Evolutionary conservation across 129 eudicot species (phyloP).

Genomic region (Oenanthe sinensis): DNA sequence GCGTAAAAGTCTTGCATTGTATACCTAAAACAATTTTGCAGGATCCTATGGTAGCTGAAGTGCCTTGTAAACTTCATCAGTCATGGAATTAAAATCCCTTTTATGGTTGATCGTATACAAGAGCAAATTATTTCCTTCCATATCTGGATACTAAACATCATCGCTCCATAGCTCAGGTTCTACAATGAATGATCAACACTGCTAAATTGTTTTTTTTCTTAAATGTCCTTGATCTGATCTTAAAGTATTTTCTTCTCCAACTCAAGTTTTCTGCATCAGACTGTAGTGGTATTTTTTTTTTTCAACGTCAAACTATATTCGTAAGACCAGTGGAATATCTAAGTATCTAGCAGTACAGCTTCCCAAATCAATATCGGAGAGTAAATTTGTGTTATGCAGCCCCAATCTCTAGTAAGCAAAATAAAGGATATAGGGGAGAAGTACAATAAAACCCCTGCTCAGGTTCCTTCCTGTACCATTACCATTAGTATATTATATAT

Average conservation of each 20-base stretch:
- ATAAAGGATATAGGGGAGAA: too few relatives aligned
- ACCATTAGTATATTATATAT: too few relatives aligned
- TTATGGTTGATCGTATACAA: constrained; percentile 7
- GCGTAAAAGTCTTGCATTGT: constrained; percentile 24
- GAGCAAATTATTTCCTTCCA: constrained; percentile 19
- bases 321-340: too few relatives aligned
- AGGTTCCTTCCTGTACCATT: too few relatives aligned
- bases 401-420: too few relatives aligned
- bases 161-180: not conserved
- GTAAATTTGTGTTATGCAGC: too few relatives aligned
- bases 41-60: constrained; percentile 28
- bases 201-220: constrained; percentile 4
- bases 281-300: too few relatives aligned
- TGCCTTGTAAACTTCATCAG: constrained; percentile 19
- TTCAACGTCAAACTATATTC: too few relatives aligned
- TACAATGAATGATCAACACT: not conserved
- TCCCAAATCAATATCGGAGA: too few relatives aligned
- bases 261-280: not conserved
- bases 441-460: too few relatives aligned
- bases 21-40: constrained; percentile 31
- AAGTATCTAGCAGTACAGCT: too few relatives aligned
- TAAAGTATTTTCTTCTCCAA: constrained; percentile 10
- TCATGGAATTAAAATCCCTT: constrained; percentile 19
- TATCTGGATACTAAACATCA: not conserved
- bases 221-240: constrained; percentile 6